These are phyloP conservation scores for Arthrobotrys iridis DNA, from an alignment of 2,329 filamentous ascomycete genomes.

Conservation along the genomic window DNA sequence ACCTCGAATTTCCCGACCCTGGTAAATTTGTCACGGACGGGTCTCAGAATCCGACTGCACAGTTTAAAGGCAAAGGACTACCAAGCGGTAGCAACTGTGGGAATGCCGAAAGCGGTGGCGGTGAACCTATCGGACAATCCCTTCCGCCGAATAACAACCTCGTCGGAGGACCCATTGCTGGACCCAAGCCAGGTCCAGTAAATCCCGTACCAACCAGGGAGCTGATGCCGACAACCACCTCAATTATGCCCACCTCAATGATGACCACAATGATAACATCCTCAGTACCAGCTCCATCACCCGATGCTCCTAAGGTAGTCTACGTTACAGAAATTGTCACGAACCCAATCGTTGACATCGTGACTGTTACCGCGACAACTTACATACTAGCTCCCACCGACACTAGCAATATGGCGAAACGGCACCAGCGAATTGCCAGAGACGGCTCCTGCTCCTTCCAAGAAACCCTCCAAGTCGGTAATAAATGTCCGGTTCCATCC, in stretches of 20 bases:
- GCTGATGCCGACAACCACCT: neutral
- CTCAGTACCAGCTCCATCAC: neutral
- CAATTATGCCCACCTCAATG: neutral
- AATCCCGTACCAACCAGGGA: neutral
- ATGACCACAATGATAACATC: slow-evolving; percentile 1
- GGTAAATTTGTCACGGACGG: slow-evolving; percentile 32
- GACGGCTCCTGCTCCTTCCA: slow-evolving; percentile 25
- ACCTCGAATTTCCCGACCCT: slow-evolving; percentile 40
- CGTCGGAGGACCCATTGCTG: slow-evolving; percentile 15
- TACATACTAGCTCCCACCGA: neutral
- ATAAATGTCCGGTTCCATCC: slow-evolving; percentile 22
- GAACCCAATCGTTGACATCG: slow-evolving; percentile 8
- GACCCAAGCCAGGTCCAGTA: slow-evolving; percentile 18
- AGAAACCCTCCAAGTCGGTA: slow-evolving; percentile 24
- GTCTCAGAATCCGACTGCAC: neutral
- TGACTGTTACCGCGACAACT: slow-evolving; percentile 19
- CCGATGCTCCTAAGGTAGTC: neutral
- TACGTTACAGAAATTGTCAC: slow-evolving; percentile 34
- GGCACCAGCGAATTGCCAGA: neutral
- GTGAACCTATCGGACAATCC: neutral
- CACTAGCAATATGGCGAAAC: neutral
- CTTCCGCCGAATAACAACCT: slow-evolving; percentile 1
- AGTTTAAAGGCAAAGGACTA: slow-evolving; percentile 19
- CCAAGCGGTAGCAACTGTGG: slow-evolving; percentile 23
- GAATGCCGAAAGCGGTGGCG: slow-evolving; percentile 24